These are phyloP conservation scores for Geotrichum citri-aurantii DNA, from an alignment of 1,139 yeast genomes.

Conservation along the genomic window DNA sequence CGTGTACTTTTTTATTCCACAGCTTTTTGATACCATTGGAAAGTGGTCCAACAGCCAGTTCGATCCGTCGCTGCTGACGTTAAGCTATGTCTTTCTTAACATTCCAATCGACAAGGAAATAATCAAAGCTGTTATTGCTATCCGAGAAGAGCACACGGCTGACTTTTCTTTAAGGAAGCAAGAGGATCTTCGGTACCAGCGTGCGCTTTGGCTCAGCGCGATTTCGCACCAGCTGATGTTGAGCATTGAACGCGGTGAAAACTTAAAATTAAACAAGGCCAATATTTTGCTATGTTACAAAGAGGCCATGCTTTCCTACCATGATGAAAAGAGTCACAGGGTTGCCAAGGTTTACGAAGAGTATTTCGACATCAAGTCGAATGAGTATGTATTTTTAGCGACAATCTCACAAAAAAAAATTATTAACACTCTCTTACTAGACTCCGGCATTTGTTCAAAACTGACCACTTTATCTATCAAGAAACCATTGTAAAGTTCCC, in stretches of 20 bases:
- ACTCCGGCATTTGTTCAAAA: slow-evolving; percentile 5
- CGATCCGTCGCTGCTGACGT: slow-evolving; percentile 3
- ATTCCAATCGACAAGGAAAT: slow-evolving; percentile 7
- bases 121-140: neutral
- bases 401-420: neutral
- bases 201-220: slow-evolving; percentile 13
- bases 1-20: slow-evolving; percentile 8
- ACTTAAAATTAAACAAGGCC: slow-evolving; percentile 4
- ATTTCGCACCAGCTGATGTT: slow-evolving; percentile 9
- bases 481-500: slow-evolving; percentile 7
- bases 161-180: neutral
- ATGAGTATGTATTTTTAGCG: slow-evolving; percentile 1
- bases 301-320: slow-evolving; percentile 8
- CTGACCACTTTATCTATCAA: slow-evolving; percentile 2
- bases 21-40: neutral
- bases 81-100: slow-evolving; percentile 10
- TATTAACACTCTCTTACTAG: neutral
- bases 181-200: slow-evolving; percentile 5
- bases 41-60: neutral
- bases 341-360: slow-evolving; percentile 7
- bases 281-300: slow-evolving; percentile 7
- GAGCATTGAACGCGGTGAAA: slow-evolving; percentile 7
- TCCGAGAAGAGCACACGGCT: neutral
- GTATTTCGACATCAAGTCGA: slow-evolving; percentile 11
- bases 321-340: slow-evolving; percentile 2